A percentile compares a stretch with the other conserved stretches of the same genome.
These are phyloP conservation scores for Aspergillus carbonarius DNA, from an alignment of 2,329 filamentous ascomycete species.

Conservation along the genomic window DNA sequence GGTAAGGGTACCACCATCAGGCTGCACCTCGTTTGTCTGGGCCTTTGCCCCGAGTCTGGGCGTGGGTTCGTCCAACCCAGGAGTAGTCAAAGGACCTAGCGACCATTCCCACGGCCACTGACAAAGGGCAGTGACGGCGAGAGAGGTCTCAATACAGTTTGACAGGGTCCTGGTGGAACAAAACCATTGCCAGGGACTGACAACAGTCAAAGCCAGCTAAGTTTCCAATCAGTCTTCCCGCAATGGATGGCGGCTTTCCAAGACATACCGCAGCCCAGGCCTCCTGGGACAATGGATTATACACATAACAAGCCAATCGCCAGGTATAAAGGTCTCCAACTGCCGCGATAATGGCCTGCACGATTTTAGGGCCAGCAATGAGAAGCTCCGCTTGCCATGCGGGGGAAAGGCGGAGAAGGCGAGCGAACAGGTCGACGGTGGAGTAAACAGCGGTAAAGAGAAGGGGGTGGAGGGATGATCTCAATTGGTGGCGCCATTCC, in stretches of 20 bases:
- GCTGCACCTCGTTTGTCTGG: neutral
- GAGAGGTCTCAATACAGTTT: constrained; percentile 86
- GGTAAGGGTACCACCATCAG: constrained; percentile 15
- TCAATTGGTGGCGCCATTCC: constrained; percentile 90
- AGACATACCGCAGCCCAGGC: constrained; percentile 66
- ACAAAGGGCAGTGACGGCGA: constrained; percentile 76
- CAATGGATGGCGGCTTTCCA: neutral
- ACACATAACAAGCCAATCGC: constrained; percentile 72
- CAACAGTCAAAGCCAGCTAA: constrained; percentile 67
- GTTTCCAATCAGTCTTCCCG: constrained; percentile 20
- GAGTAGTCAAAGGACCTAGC: constrained; percentile 34
- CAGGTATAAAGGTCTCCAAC: constrained; percentile 83
- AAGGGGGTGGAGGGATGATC: constrained; percentile 87
- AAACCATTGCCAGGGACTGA: constrained; percentile 96
- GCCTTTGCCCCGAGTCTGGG: neutral
- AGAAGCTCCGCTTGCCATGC: constrained; percentile 65
- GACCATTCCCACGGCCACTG: constrained; percentile 84
- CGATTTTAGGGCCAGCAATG: constrained; percentile 68
- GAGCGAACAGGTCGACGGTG: constrained; percentile 57
- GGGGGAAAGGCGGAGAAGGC: constrained; percentile 54
- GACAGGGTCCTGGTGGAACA: constrained; percentile 91
- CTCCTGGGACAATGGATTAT: constrained; percentile 62
- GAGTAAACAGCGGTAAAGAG: constrained; percentile 78
- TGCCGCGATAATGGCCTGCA: constrained; percentile 77
- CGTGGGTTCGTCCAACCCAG: neutral